Conservation (phyloP, 75 land plant genomes). For the Ceratopteris richardii region DNA sequence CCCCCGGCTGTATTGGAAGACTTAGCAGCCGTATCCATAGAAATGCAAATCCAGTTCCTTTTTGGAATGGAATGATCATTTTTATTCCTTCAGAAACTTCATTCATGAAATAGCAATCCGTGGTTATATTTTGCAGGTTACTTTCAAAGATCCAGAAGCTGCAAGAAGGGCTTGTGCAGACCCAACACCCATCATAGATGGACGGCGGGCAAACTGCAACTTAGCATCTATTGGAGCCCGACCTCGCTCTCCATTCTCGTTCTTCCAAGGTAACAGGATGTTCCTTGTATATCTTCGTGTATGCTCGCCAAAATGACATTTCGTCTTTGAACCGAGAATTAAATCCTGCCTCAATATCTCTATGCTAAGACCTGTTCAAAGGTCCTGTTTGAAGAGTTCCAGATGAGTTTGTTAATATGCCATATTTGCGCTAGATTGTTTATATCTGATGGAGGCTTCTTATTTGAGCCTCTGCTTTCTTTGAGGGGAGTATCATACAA, state of each 20-base stretch:
- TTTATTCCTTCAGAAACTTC: too few species aligned
- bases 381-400: too few species aligned
- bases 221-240: constrained; percentile 89
- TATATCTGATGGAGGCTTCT: too few species aligned
- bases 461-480: too few species aligned
- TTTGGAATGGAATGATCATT: too few species aligned
- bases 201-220: constrained; percentile 90
- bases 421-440: too few species aligned
- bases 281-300: neutral
- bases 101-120: too few species aligned
- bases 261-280: neutral
- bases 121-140: constrained; percentile 52
- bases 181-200: constrained; percentile 85
- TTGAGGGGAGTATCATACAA: too few species aligned
- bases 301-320: neutral
- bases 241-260: constrained; percentile 48
- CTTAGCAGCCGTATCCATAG: neutral
- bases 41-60: neutral
- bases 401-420: too few species aligned
- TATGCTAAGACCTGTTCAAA: neutral
- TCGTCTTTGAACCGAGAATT: neutral
- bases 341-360: neutral
- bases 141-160: constrained; percentile 77
- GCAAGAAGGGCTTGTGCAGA: constrained; percentile 87
- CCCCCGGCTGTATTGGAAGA: too few species aligned